phyloP scores from a whole-genome alignment of 2,329 filamentous ascomycete species.

The Thelonectria discophora region DNA sequence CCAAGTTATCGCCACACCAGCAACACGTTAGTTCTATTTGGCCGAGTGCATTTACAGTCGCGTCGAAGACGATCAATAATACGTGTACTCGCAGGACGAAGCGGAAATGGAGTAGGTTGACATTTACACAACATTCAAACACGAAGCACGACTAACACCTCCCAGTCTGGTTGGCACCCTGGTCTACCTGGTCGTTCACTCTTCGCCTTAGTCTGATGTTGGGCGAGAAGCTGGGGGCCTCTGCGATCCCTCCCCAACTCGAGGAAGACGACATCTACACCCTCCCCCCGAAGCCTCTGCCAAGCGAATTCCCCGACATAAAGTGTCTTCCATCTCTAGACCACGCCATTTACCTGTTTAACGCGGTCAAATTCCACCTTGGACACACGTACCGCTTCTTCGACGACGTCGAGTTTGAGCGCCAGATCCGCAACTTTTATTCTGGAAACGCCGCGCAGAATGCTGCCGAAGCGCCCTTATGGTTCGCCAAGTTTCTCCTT shows the following conservation, averaged over 20 bases:
- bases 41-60: conserved; percentile 42
- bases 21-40: conserved; percentile 33
- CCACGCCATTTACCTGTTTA: conserved; percentile 45
- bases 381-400: conserved; percentile 49
- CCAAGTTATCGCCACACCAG: conserved; percentile 17
- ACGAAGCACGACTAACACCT: background rate
- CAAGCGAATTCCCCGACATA: conserved; percentile 42
- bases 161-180: conserved; percentile 44
- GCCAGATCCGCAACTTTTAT: conserved; percentile 40
- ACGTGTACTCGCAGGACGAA: conserved; percentile 40
- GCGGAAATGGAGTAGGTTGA: conserved; percentile 48
- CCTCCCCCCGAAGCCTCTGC: conserved; percentile 30
- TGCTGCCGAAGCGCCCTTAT: conserved; percentile 44
- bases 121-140: background rate
- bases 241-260: conserved; percentile 30
- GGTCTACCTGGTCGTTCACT: conserved; percentile 48
- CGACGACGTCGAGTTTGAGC: conserved; percentile 45
- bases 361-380: conserved; percentile 51
- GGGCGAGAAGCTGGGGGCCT: conserved; percentile 41
- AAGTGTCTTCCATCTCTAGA: conserved; percentile 47
- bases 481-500: conserved; percentile 61
- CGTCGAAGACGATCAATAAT: conserved; percentile 44
- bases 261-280: conserved; percentile 45
- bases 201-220: conserved; percentile 45
- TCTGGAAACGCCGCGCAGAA: conserved; percentile 27